A percentile compares a stretch with the other conserved stretches of the same genome.
phyloP scores from a whole-genome alignment of 2,329 filamentous ascomycete genomes.

The Stenocarpella maydis region DNA sequence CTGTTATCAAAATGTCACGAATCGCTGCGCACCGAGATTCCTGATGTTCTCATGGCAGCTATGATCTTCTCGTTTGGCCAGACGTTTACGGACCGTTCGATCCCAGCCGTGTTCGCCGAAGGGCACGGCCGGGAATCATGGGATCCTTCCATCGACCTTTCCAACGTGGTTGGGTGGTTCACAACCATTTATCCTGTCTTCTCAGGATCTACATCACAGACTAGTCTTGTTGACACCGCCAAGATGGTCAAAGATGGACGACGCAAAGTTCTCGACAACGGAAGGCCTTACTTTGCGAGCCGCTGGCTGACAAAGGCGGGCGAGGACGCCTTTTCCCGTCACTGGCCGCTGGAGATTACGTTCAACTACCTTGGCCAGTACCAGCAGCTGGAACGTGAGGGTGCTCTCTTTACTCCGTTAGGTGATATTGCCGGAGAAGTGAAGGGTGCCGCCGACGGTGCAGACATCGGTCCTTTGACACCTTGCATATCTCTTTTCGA shows the following conservation, averaged over 20 bases:
- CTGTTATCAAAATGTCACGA: slow-evolving; percentile 42
- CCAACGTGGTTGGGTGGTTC: slow-evolving; percentile 68
- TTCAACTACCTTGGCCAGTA: slow-evolving; percentile 59
- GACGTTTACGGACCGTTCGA: slow-evolving; percentile 44
- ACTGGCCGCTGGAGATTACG: slow-evolving; percentile 52
- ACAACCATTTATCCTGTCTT: slow-evolving; percentile 63
- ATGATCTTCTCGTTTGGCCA: slow-evolving; percentile 45
- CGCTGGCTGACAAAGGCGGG: slow-evolving; percentile 1
- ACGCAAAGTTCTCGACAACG: not conserved
- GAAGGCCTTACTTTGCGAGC: slow-evolving; percentile 1
- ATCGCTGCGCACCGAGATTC: slow-evolving; percentile 43
- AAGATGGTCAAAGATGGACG: slow-evolving; percentile 16
- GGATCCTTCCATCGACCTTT: slow-evolving; percentile 57
- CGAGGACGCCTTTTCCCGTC: slow-evolving; percentile 35
- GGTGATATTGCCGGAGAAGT: slow-evolving; percentile 41
- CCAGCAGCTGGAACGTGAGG: slow-evolving; percentile 52
- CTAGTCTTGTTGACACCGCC: slow-evolving; percentile 37
- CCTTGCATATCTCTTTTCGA: slow-evolving; percentile 6
- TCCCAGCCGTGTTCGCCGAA: slow-evolving; percentile 49
- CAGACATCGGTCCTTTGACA: not conserved
- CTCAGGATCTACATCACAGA: not conserved
- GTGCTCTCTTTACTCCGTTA: slow-evolving; percentile 39
- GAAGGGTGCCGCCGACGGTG: not conserved
- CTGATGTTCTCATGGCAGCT: slow-evolving; percentile 49
- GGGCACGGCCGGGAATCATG: slow-evolving; percentile 53